These are phyloP conservation scores for Saccharomyces hybrid DNA, from an alignment of 1,139 yeast genomes.

Conservation along the genomic window DNA sequence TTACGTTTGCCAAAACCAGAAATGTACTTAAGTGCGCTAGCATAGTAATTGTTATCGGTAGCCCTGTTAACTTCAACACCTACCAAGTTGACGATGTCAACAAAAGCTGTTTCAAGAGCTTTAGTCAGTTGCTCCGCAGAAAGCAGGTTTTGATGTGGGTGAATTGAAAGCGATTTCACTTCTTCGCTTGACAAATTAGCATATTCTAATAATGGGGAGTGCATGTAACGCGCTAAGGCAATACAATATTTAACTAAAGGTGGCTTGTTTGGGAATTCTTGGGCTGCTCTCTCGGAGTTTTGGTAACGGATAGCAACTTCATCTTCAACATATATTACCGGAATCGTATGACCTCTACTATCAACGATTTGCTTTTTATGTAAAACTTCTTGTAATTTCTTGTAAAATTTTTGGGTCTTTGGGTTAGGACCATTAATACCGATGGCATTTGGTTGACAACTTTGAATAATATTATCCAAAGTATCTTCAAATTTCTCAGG, in stretches of 20 bases:
- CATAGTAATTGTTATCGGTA: slow-evolving; percentile 57
- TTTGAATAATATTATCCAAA: slow-evolving; percentile 47
- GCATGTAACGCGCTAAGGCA: slow-evolving; percentile 84
- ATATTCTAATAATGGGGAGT: slow-evolving; percentile 85
- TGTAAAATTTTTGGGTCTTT: slow-evolving; percentile 54
- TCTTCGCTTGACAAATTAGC: slow-evolving; percentile 65
- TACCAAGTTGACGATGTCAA: slow-evolving; percentile 82
- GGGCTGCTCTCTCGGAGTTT: slow-evolving; percentile 64
- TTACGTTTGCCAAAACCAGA: slow-evolving; percentile 96
- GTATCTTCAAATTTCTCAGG: slow-evolving; percentile 50
- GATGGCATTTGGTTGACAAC: slow-evolving; percentile 73
- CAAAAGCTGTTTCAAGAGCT: slow-evolving; percentile 75
- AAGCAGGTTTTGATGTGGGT: slow-evolving; percentile 66
- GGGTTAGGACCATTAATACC: slow-evolving; percentile 87
- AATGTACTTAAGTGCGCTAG: slow-evolving; percentile 65
- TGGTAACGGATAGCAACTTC: slow-evolving; percentile 90
- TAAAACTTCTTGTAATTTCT: slow-evolving; percentile 51
- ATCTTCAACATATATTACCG: slow-evolving; percentile 78
- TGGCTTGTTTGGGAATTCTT: slow-evolving; percentile 81
- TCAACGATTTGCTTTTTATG: slow-evolving; percentile 50
- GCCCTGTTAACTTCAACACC: slow-evolving; percentile 94
- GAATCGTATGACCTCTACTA: slow-evolving; percentile 37
- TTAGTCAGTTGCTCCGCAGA: slow-evolving; percentile 56
- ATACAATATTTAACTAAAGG: slow-evolving; percentile 78
- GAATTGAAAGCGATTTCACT: slow-evolving; percentile 61